These are phyloP conservation scores for Talaromyces liani DNA, from an alignment of 495 filamentous ascomycete species.

Conservation along the genomic window DNA sequence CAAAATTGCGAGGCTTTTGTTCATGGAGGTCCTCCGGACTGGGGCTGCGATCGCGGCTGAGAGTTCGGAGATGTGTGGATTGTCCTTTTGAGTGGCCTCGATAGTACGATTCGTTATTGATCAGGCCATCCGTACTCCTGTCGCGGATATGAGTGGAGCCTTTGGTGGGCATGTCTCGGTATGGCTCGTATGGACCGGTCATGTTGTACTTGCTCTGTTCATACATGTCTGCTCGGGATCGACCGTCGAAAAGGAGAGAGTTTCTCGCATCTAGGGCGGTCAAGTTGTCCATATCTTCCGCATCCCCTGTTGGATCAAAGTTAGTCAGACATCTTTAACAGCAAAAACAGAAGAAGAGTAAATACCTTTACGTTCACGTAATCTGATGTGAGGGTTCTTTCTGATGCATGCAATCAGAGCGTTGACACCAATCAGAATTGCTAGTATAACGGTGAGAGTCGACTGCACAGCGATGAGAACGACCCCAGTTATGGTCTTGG, in stretches of 20 bases:
- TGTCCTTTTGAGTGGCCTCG: background rate
- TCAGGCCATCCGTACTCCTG: slow-evolving; percentile 35
- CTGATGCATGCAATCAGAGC: slow-evolving; percentile 73
- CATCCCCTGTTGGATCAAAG: slow-evolving; percentile 54
- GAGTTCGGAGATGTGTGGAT: background rate
- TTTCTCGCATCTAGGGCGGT: slow-evolving; percentile 88
- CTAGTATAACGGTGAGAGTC: slow-evolving; percentile 71
- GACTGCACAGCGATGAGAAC: slow-evolving; percentile 87
- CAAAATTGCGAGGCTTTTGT: slow-evolving; percentile 5
- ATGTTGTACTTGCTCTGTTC: slow-evolving; percentile 45
- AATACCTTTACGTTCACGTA: slow-evolving; percentile 79
- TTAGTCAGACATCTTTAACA: background rate
- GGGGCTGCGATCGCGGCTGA: slow-evolving; percentile 5
- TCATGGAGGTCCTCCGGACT: slow-evolving; percentile 2
- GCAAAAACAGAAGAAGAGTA: background rate
- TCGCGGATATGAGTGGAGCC: slow-evolving; percentile 17
- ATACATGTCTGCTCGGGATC: slow-evolving; percentile 24
- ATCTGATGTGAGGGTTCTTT: slow-evolving; percentile 82
- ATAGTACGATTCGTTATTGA: slow-evolving; percentile 23
- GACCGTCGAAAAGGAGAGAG: slow-evolving; percentile 65
- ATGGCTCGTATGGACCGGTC: slow-evolving; percentile 35
- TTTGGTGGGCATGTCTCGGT: slow-evolving; percentile 25
- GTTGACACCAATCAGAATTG: slow-evolving; percentile 86
- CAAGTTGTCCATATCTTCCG: slow-evolving; percentile 74
- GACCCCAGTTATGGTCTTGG: slow-evolving; percentile 89